These are phyloP conservation scores for Clarireedia sp. DNA, from an alignment of 2,329 filamentous ascomycete genomes.

Conservation along the genomic window DNA sequence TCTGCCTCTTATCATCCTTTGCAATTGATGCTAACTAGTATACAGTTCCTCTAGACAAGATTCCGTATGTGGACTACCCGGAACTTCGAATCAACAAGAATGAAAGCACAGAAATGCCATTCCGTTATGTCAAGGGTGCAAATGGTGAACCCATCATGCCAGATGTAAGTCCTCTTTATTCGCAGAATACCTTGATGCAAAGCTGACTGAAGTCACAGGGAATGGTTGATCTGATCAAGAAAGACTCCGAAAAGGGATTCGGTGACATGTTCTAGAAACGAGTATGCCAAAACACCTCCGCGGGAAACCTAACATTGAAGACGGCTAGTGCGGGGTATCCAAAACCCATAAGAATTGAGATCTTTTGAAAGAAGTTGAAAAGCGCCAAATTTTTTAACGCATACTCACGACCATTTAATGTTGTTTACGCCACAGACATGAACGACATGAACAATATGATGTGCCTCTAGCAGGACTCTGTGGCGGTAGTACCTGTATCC, in stretches of 20 bases:
- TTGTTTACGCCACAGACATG: no score
- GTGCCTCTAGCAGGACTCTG: no score
- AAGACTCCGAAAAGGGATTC: conserved; percentile 88
- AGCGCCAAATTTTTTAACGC: no score
- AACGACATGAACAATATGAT: no score
- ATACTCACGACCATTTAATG: no score
- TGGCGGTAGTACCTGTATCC: background rate
- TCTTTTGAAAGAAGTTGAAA: no score
- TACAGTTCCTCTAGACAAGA: conserved; percentile 66
- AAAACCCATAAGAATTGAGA: background rate
- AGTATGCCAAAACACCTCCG: background rate
- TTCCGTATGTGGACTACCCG: conserved; percentile 79
- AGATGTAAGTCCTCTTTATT: conserved; percentile 46
- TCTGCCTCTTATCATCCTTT: background rate
- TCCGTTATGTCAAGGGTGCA: conserved; percentile 78
- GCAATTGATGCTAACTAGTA: conserved; percentile 1
- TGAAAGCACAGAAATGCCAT: conserved; percentile 96
- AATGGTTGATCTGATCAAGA: conserved; percentile 89
- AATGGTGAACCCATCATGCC: conserved; percentile 85
- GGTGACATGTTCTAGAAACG: conserved; percentile 65
- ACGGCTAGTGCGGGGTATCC: background rate
- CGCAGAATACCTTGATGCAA: background rate
- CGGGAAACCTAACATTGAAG: background rate
- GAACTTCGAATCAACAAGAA: conserved; percentile 85
- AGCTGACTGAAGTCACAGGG: conserved; percentile 41